Evolutionary conservation across 352 stramenopile genomes (phyloP), one percentile per base, ranked within the genome.

Genomic region (Globisporangium nagaii): DNA sequence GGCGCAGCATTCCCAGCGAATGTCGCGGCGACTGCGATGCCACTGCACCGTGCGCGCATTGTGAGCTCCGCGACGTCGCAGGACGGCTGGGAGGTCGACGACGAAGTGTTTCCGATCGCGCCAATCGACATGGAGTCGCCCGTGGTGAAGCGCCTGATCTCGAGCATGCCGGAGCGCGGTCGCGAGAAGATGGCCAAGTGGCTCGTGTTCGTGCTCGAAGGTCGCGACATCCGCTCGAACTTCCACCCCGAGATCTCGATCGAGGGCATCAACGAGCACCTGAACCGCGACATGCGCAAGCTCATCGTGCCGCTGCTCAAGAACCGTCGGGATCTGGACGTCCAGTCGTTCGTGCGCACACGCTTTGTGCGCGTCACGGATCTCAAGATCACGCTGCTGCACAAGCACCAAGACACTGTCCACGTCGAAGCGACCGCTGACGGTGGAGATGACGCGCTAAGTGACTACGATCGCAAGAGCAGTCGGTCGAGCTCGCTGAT

Each of bases 81-180:
- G 0, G 70, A 72, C 25, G 63, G 75, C 5, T 90, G 79, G 79
- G 53, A 68, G 5, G n/a, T 86, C 35, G 76, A 90, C 52, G 63
- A 79, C 32, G 79, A 90, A 31, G 63, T 88, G 17, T 86, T 84
- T 28, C 79, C 79, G 8, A 58, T 82, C 36, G 76, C 71, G 1
- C 79, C 76, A 9, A 84, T 90, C 40, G 69, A 86, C 47, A 85
- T 90, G 77, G 79, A 90, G 31, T 90, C 79, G n/a, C 73, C 77
- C 7, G 73, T 90, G 12, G 70, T 88, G 4, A 73, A 90, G 60
- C 73, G 73, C 0, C 56, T 90, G 35, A 82, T 88, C 45, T 62
- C 62, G n/a, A 84, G 58, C 41, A 81, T 90, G 73, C 76, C 76
- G 1, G 79, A 84, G 36, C 75, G 63, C 56, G 72, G 79, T 0